Evolutionary conservation across 2,329 filamentous ascomycete genomes (phyloP), one percentile per base, ranked within the genome.

Genomic region (Penicillium sclerotiorum): DNA sequence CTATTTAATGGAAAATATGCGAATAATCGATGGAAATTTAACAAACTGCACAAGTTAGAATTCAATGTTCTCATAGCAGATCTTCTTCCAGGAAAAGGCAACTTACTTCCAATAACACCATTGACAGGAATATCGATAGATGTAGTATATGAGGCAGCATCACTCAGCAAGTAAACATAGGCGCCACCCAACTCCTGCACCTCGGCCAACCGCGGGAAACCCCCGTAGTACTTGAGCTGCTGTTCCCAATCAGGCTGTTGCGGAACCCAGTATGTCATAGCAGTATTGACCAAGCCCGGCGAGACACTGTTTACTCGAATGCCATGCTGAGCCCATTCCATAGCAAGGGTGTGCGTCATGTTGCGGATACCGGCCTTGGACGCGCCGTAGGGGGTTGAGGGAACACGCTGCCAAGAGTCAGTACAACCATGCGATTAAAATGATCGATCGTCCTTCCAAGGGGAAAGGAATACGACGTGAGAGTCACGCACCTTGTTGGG

Each of bases 161-260:
- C 77, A 27, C 73, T 75, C 22, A 78, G 54, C 35, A 78, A 60
- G 53, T 78, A 79, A 15, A 77, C 75, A 56, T 77, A 79, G 0
- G 76, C 77, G 36, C 76, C 76, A 13, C 76, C 76, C 8, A 79
- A 62, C 61, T 80, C 78, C 59, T 78, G 74, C 4, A 78, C 75
- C 56, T 80, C 71, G 0, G 77, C 79, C 44, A 82, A 56, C 15
- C 78, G 66, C 3, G 77, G 76, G 67, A 82, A 78, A 1, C 77
- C 79, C 8, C 79, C 77, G 56, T 81, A 81, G 58, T 80, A 80
- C 62, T 78, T 74, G 57, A 80, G 70, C 65, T 81, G 78, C 52
- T 76, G 62, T 40, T 78, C 73, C 75, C 77, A 80, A 52, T 80
- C 78, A 0, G 73, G 70, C 42, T 76, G 72, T 42, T 71, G 69